phyloP scores from a whole-genome alignment of 2,329 filamentous ascomycete species.

The Sporothrix mexicana region DNA sequence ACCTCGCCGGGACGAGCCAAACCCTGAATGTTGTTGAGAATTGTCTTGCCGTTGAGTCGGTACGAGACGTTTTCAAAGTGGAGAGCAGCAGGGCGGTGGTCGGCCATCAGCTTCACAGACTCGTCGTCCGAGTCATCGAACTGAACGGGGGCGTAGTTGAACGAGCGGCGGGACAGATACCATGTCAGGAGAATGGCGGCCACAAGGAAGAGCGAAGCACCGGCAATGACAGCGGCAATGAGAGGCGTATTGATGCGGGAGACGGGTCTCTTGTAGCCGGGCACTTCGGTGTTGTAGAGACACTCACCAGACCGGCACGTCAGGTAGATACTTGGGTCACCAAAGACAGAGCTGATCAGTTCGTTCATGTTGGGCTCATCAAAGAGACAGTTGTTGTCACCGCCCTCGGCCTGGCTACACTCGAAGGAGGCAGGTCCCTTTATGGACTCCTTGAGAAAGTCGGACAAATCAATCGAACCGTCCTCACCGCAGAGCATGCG shows the following conservation, averaged over 20 bases:
- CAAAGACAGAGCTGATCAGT: slow-evolving; percentile 86
- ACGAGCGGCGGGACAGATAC: slow-evolving; percentile 81
- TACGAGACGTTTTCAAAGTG: slow-evolving; percentile 91
- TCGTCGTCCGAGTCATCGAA: slow-evolving; percentile 92
- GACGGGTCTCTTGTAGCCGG: slow-evolving; percentile 84
- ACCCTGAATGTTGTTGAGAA: slow-evolving; percentile 79
- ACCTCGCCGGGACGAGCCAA: slow-evolving; percentile 94
- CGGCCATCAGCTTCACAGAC: slow-evolving; percentile 80
- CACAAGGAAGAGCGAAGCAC: slow-evolving; percentile 80
- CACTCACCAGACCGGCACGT: slow-evolving; percentile 88
- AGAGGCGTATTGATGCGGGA: slow-evolving; percentile 97
- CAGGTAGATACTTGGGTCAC: slow-evolving; percentile 85
- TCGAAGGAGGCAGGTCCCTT: slow-evolving; percentile 86
- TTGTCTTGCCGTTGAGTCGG: slow-evolving; percentile 83
- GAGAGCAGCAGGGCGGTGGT: slow-evolving; percentile 88
- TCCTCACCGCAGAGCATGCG: slow-evolving; percentile 93
- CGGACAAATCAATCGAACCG: slow-evolving; percentile 88
- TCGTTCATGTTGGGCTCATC: slow-evolving; percentile 92
- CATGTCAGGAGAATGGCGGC: slow-evolving; percentile 81
- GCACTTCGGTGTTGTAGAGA: slow-evolving; percentile 88
- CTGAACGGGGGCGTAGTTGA: slow-evolving; percentile 73
- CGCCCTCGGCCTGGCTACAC: slow-evolving; percentile 70
- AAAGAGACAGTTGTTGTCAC: slow-evolving; percentile 74
- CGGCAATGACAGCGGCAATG: slow-evolving; percentile 91
- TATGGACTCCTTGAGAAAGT: slow-evolving; percentile 83